Evolutionary conservation across 2,329 filamentous ascomycete species (phyloP).

Genomic region (Arthrobotrys sphaeroides): DNA sequence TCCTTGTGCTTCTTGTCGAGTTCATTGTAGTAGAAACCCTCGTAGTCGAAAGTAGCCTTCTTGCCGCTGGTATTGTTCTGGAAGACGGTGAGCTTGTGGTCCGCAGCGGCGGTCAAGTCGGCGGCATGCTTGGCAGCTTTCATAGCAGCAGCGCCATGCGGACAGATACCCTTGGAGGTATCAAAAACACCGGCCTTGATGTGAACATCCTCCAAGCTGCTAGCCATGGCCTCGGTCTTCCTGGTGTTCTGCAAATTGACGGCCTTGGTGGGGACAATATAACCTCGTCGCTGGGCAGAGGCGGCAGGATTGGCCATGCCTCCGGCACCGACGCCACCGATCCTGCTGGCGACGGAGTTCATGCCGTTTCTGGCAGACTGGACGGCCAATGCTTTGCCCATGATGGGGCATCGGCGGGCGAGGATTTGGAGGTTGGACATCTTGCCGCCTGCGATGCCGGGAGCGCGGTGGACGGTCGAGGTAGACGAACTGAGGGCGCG

Average conservation of each 20-base stretch:
- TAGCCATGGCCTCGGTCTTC: constrained; percentile 78
- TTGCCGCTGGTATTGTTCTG: constrained; percentile 56
- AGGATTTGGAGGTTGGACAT: constrained; percentile 97
- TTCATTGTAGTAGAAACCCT: constrained; percentile 85
- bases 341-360: constrained; percentile 60
- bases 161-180: constrained; percentile 58
- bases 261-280: constrained; percentile 65
- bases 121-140: constrained; percentile 58
- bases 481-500: constrained; percentile 83
- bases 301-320: constrained; percentile 64
- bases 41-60: constrained; percentile 81
- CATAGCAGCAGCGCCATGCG: constrained; percentile 57
- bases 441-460: constrained; percentile 83
- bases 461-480: constrained; percentile 65
- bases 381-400: constrained; percentile 95
- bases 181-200: constrained; percentile 57
- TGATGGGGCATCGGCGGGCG: constrained; percentile 94
- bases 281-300: constrained; percentile 63
- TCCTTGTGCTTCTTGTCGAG: constrained; percentile 99
- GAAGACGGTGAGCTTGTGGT: constrained; percentile 39
- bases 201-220: constrained; percentile 61
- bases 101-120: constrained; percentile 55
- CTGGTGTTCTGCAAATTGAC: constrained; percentile 84
- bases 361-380: constrained; percentile 68
- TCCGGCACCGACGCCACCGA: constrained; percentile 63